Evolutionary conservation across 768 basidiomycete genomes (phyloP).

Genomic region (Tylopilus sp.): DNA sequence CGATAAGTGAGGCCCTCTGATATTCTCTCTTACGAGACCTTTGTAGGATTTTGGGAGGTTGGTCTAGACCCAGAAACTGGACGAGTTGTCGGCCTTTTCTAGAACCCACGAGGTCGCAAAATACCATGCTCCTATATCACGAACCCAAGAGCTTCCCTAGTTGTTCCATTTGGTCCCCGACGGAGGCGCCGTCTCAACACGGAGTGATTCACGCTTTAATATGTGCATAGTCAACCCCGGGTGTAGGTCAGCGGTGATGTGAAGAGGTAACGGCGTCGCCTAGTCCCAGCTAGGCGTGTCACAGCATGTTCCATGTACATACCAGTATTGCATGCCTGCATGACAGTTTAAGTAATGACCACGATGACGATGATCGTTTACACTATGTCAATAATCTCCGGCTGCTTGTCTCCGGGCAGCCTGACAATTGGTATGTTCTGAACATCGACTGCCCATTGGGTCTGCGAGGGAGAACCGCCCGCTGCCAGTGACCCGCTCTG

Average conservation of each 20-base stretch:
- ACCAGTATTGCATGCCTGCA: conserved; percentile 5
- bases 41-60: conserved; percentile 84
- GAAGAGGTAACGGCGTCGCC: conserved; percentile 1
- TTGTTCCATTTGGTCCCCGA: conserved; percentile 13
- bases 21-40: conserved; percentile 6
- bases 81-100: conserved; percentile 85
- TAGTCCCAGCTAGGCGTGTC: not conserved
- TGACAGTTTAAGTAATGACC: not conserved
- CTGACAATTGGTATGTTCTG: conserved; percentile 20
- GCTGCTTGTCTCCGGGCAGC: conserved; percentile 35
- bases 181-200: conserved; percentile 36
- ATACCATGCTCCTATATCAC: not conserved
- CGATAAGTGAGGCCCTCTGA: conserved; percentile 5
- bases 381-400: not conserved
- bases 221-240: conserved; percentile 25
- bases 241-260: conserved; percentile 16
- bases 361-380: not conserved
- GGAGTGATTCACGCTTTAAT: conserved; percentile 40
- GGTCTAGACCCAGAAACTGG: conserved; percentile 77
- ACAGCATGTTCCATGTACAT: conserved; percentile 8
- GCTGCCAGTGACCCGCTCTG: conserved; percentile 49
- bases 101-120: conserved; percentile 18
- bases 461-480: conserved; percentile 2
- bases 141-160: conserved; percentile 18
- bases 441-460: not conserved